A percentile compares a stretch with the other conserved stretches of the same genome.
These are phyloP conservation scores for Phallus indusiatus DNA, from an alignment of 768 basidiomycete species.

Conservation along the genomic window DNA sequence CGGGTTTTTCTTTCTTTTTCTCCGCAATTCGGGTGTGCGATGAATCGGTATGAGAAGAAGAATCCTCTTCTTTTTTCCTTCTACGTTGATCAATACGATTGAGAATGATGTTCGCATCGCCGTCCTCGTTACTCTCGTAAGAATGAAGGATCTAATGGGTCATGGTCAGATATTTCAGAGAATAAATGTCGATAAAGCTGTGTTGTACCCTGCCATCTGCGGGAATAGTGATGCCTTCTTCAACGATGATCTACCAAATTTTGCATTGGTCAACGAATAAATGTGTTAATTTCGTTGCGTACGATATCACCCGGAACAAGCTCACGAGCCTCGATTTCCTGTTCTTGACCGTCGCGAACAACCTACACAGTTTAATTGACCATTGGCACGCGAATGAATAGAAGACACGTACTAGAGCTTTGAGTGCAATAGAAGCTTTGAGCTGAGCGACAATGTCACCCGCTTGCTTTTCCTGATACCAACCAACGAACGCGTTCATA, in stretches of 20 bases:
- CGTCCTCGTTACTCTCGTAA: constrained; percentile 29
- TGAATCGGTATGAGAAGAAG: constrained; percentile 3
- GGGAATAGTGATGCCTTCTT: constrained; percentile 37
- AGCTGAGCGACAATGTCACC: constrained; percentile 40
- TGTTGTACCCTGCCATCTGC: constrained; percentile 30
- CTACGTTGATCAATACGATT: constrained; percentile 14
- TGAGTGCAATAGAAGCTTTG: constrained; percentile 37
- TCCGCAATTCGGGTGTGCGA: constrained; percentile 13
- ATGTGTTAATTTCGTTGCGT: neutral
- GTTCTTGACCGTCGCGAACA: constrained; percentile 31
- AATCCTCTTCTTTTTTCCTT: neutral
- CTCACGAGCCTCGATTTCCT: constrained; percentile 34
- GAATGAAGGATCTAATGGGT: constrained; percentile 26
- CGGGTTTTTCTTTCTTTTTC: constrained; percentile 16
- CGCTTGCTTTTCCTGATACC: constrained; percentile 41
- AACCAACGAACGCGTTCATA: constrained; percentile 36
- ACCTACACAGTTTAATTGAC: constrained; percentile 11
- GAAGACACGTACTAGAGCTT: constrained; percentile 7
- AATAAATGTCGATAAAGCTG: neutral
- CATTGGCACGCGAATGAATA: neutral
- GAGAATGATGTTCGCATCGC: constrained; percentile 21
- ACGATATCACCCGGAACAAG: constrained; percentile 36
- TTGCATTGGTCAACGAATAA: neutral
- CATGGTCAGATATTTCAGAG: neutral
- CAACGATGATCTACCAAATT: constrained; percentile 21